Percentiles rank a stretch among this genome's conserved stretches.
Evolutionary conservation across 2,329 filamentous ascomycete genomes (phyloP).

Genomic region (Fusarium paranaense): DNA sequence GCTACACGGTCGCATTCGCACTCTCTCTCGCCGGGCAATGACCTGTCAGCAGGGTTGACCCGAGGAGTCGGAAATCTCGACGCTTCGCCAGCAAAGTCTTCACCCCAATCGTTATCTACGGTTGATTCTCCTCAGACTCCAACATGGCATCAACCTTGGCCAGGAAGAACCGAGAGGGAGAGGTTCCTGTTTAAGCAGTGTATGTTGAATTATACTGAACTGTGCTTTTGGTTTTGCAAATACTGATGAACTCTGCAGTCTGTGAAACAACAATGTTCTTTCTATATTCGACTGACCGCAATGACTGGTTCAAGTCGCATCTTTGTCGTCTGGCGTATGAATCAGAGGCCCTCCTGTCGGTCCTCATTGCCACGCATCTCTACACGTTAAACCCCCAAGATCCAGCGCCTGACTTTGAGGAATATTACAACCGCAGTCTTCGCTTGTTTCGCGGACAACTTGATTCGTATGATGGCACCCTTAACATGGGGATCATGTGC

Average conservation of each 20-base stretch:
- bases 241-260: neutral
- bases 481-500: conserved; percentile 10
- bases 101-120: neutral
- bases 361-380: conserved; percentile 23
- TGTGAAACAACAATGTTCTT: conserved; percentile 20
- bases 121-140: neutral
- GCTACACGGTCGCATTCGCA: neutral
- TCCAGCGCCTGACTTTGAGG: conserved; percentile 9
- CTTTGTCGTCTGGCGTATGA: conserved; percentile 2
- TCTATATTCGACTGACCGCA: conserved; percentile 24
- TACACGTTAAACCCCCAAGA: conserved; percentile 16
- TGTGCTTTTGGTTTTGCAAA: neutral
- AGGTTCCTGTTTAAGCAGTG: conserved; percentile 12
- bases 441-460: conserved; percentile 23
- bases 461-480: neutral
- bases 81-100: neutral
- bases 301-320: conserved; percentile 11
- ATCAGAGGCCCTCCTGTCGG: conserved; percentile 21
- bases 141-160: neutral
- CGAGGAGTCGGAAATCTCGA: neutral
- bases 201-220: neutral
- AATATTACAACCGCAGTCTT: conserved; percentile 22
- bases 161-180: neutral
- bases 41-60: neutral
- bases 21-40: neutral